These are phyloP conservation scores for Gentiana macrophylla DNA, from an alignment of 257 asterid species.

Conservation along the genomic window DNA sequence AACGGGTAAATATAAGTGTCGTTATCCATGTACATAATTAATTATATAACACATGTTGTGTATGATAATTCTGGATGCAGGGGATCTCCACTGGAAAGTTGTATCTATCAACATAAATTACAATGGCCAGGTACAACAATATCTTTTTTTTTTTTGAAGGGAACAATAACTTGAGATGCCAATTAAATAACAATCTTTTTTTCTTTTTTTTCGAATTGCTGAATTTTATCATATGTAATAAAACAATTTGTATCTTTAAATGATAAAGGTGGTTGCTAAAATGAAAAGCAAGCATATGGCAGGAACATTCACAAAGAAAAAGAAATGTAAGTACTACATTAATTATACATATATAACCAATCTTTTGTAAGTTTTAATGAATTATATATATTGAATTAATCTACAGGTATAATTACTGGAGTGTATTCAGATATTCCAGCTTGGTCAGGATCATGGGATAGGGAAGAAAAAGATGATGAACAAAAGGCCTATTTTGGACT, in stretches of 20 bases:
- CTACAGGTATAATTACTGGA: conserved; percentile 47
- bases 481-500: conserved; percentile 64
- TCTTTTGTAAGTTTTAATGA: no score
- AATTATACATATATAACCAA: no score
- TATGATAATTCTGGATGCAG: conserved; percentile 28
- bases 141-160: not conserved
- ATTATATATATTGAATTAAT: not conserved
- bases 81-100: conserved; percentile 88
- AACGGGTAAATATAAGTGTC: no score
- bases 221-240: no score
- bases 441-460: conserved; percentile 60
- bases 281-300: conserved; percentile 87
- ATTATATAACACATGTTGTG: not conserved
- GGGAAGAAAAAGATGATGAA: conserved; percentile 23
- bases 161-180: no score
- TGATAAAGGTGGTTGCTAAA: conserved; percentile 67
- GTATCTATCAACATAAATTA: conserved; percentile 65
- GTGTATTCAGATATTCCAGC: conserved; percentile 46
- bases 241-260: conserved; percentile 4
- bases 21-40: no score
- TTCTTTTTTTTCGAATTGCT: no score
- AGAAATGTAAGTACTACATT: conserved; percentile 46
- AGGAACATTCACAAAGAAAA: conserved; percentile 90
- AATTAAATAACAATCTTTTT: no score
- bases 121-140: conserved; percentile 39